Evolutionary conservation across 768 basidiomycete species (phyloP).

Genomic region (Leucosporidium yakuticum): DNA sequence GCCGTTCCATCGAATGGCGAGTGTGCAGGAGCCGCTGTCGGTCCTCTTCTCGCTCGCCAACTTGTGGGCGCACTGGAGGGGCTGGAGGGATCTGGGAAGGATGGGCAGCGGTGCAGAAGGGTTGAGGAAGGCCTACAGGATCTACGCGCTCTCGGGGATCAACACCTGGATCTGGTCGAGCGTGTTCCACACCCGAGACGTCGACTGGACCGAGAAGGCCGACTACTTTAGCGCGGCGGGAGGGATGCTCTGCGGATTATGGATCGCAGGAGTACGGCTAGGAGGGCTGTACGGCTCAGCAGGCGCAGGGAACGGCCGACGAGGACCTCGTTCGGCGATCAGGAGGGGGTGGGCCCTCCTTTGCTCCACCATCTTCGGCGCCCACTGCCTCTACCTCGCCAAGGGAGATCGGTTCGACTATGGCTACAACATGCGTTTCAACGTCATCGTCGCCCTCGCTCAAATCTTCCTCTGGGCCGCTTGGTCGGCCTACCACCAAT

Average conservation of each 20-base stretch:
- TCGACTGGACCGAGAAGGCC: slow-evolving; percentile 72
- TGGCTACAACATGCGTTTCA: slow-evolving; percentile 84
- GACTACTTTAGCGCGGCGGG: slow-evolving; percentile 94
- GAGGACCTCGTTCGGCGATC: background rate
- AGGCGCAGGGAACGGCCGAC: slow-evolving; percentile 5
- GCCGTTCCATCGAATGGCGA: slow-evolving; percentile 81
- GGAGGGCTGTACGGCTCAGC: slow-evolving; percentile 61
- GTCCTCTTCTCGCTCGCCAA: slow-evolving; percentile 86
- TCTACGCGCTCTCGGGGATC: slow-evolving; percentile 64
- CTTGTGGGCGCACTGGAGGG: slow-evolving; percentile 64
- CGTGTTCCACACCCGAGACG: slow-evolving; percentile 90
- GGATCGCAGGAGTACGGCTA: slow-evolving; percentile 67
- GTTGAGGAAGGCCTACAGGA: slow-evolving; percentile 48
- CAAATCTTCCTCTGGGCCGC: slow-evolving; percentile 79
- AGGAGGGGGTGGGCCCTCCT: slow-evolving; percentile 39
- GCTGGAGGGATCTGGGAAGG: slow-evolving; percentile 50
- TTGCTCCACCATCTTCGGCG: slow-evolving; percentile 49
- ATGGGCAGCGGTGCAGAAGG: background rate
- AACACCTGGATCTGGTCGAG: slow-evolving; percentile 91
- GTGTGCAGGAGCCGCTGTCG: slow-evolving; percentile 90
- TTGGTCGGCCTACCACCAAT: slow-evolving; percentile 53
- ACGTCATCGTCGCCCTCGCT: slow-evolving; percentile 62
- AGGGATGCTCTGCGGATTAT: slow-evolving; percentile 73
- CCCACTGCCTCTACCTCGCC: slow-evolving; percentile 72
- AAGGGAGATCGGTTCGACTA: slow-evolving; percentile 77